phyloP scores from a whole-genome alignment of 208 protist species.

The Trypanosoma conorhini region DNA sequence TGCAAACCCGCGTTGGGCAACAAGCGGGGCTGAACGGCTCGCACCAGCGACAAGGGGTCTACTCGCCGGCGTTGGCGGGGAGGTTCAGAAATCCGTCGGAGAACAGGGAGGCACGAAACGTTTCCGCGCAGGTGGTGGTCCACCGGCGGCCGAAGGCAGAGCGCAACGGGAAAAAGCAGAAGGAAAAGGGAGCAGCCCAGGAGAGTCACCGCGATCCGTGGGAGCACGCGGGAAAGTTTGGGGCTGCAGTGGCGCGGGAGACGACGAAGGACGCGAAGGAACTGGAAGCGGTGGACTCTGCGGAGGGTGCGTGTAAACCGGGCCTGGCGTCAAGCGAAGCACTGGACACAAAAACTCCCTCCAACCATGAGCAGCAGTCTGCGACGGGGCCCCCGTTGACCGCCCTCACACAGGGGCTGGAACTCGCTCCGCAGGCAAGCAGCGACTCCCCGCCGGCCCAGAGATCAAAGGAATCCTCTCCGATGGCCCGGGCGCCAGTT shows the following conservation, averaged over 20 bases:
- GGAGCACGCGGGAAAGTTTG: not conserved
- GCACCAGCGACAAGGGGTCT: no score
- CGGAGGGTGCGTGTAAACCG: not conserved
- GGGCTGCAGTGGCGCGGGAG: not conserved
- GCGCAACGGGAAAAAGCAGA: not conserved
- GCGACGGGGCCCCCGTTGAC: not conserved
- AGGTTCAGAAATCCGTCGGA: no score
- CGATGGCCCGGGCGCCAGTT: not conserved
- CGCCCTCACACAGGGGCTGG: not conserved
- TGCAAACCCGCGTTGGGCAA: no score
- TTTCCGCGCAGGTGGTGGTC: not conserved
- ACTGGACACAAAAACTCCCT: not conserved
- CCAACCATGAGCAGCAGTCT: not conserved
- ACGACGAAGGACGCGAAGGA: not conserved
- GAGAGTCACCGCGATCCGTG: not conserved
- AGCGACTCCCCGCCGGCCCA: not conserved
- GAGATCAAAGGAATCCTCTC: no score
- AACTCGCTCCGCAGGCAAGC: not conserved
- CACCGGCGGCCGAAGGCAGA: not conserved
- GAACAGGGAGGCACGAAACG: not conserved
- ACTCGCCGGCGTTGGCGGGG: no score
- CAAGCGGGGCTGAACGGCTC: no score
- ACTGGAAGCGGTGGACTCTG: not conserved
- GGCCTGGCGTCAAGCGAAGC: not conserved
- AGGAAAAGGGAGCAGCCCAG: not conserved